Evolutionary conservation across 1,284 basidiomycete species (phyloP).

Genomic region (Naganishia cerealis): DNA sequence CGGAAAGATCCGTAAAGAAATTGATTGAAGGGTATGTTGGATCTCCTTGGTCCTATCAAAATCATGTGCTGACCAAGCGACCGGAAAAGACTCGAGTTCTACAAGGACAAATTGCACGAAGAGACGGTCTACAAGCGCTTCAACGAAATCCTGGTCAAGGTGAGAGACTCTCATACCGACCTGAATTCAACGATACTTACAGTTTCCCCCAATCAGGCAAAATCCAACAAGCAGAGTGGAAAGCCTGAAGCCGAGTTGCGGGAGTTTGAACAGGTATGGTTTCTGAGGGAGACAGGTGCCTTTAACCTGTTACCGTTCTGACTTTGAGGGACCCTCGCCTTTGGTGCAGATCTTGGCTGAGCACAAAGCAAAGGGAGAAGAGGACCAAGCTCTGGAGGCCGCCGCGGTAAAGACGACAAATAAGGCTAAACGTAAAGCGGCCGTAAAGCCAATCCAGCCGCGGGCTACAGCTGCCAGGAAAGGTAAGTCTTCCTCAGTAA

Average conservation of each 20-base stretch:
- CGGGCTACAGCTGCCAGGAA: constrained; percentile 10
- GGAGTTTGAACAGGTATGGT: constrained; percentile 75
- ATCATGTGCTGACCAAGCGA: background rate
- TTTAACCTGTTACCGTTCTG: constrained; percentile 3
- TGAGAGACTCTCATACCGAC: constrained; percentile 39
- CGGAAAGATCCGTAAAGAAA: constrained; percentile 92
- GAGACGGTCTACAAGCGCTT: constrained; percentile 79
- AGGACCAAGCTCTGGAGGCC: constrained; percentile 84
- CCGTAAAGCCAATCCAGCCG: constrained; percentile 36
- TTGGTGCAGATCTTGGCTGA: constrained; percentile 73
- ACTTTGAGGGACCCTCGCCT: background rate
- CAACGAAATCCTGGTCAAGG: constrained; percentile 80
- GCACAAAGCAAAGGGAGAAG: constrained; percentile 77
- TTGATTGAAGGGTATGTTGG: constrained; percentile 73
- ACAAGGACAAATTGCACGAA: constrained; percentile 94
- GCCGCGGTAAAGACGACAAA: constrained; percentile 77
- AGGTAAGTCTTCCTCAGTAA: background rate
- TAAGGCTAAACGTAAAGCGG: constrained; percentile 67
- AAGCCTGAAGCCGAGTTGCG: constrained; percentile 85
- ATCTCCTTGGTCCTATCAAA: background rate
- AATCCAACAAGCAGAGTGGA: constrained; percentile 73
- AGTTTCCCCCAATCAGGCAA: constrained; percentile 58
- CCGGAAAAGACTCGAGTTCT: constrained; percentile 64
- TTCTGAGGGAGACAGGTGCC: constrained; percentile 10
- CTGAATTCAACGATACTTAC: background rate